phyloP scores from a whole-genome alignment of 2,329 filamentous ascomycete species.

The Cladosporium cucumerinum region DNA sequence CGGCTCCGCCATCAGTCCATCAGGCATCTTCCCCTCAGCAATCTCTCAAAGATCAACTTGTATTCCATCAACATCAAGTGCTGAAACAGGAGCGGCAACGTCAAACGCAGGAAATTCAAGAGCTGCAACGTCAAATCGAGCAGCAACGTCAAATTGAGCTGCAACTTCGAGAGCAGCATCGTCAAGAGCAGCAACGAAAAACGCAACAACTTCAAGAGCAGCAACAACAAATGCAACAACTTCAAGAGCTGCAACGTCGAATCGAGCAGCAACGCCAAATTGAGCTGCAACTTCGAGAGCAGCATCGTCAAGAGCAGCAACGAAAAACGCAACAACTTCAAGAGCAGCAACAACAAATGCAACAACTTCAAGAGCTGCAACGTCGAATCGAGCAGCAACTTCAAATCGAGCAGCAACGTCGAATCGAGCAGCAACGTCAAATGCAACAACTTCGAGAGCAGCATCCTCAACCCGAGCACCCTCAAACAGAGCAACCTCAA shows the following conservation, averaged over 20 bases:
- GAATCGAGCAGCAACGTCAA: too few species aligned
- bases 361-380: too few species aligned
- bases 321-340: too few species aligned
- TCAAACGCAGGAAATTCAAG: too few species aligned
- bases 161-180: background rate
- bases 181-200: background rate
- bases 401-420: background rate
- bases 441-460: background rate
- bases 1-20: background rate
- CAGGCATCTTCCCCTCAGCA: background rate
- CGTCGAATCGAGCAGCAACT: background rate
- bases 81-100: background rate
- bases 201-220: background rate
- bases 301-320: background rate
- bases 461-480: background rate
- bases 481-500: background rate
- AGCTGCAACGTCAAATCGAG: too few species aligned
- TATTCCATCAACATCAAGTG: background rate
- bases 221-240: too few species aligned
- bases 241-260: too few species aligned
- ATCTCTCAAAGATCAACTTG: background rate
- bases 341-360: background rate
- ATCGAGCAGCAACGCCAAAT: too few species aligned
- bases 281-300: background rate
- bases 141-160: background rate